These are phyloP conservation scores for Daldinia bambusicola DNA, from an alignment of 495 filamentous ascomycete species.

Conservation along the genomic window DNA sequence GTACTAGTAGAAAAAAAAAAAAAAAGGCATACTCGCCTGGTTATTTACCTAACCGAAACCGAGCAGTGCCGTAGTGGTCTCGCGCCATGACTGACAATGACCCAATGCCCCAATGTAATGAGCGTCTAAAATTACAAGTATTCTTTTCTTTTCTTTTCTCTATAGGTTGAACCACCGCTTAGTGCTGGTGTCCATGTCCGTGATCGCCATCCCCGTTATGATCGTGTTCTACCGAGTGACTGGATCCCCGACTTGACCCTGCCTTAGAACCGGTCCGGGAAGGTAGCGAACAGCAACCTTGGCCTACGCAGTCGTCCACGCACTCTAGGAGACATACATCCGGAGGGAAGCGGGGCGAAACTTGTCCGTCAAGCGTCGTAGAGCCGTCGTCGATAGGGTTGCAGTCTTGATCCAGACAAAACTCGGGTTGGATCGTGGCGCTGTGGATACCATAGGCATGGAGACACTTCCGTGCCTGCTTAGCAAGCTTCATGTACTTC, in stretches of 20 bases:
- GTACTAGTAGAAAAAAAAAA: slow-evolving; percentile 6
- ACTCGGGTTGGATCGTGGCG: slow-evolving; percentile 98
- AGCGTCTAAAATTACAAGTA: slow-evolving; percentile 16
- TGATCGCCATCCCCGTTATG: slow-evolving; percentile 32
- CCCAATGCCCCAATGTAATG: slow-evolving; percentile 25
- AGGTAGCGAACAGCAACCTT: slow-evolving; percentile 72
- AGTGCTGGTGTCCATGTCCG: slow-evolving; percentile 30
- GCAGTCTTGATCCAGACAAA: slow-evolving; percentile 68
- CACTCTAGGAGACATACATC: slow-evolving; percentile 85
- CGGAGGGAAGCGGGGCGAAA: slow-evolving; percentile 59
- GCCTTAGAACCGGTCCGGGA: slow-evolving; percentile 43
- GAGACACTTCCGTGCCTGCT: slow-evolving; percentile 80
- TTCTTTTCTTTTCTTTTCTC: neutral
- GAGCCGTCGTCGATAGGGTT: slow-evolving; percentile 52
- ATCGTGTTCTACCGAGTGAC: slow-evolving; percentile 36
- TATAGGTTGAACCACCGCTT: neutral
- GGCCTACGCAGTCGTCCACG: slow-evolving; percentile 78
- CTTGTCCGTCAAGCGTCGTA: slow-evolving; percentile 50
- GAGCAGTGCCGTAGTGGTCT: too few relatives aligned
- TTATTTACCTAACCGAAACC: neutral
- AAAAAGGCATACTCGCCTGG: slow-evolving; percentile 18
- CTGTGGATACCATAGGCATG: slow-evolving; percentile 97
- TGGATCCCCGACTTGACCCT: slow-evolving; percentile 41
- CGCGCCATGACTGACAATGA: slow-evolving; percentile 5
- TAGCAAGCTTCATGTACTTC: slow-evolving; percentile 89